These are phyloP conservation scores for Coemansia sp. DNA, from an alignment of 192 early-diverging fungal species.

Conservation along the genomic window DNA sequence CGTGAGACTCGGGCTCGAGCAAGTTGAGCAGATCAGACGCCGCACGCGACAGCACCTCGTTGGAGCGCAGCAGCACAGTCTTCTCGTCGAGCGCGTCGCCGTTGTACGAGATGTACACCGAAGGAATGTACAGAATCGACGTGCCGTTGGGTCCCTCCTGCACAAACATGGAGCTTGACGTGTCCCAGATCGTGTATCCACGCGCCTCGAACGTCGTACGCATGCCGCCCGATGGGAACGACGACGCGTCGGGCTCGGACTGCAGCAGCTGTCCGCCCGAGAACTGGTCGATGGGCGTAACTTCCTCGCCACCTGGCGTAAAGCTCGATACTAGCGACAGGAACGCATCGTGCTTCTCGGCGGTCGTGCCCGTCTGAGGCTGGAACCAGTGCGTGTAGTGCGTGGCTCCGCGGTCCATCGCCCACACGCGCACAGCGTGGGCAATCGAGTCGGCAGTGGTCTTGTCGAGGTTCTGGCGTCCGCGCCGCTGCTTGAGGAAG, in stretches of 20 bases:
- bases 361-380: conserved; percentile 97
- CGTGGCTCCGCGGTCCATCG: conserved; percentile 94
- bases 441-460: conserved; percentile 97
- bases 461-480: conserved; percentile 85
- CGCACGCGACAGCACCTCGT: conserved; percentile 81
- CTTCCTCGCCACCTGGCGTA: conserved; percentile 82
- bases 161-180: conserved; percentile 92
- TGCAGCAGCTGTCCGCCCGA: conserved; percentile 97
- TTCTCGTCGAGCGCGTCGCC: conserved; percentile 99
- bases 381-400: conserved; percentile 99
- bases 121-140: conserved; percentile 93
- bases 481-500: conserved; percentile 92
- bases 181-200: conserved; percentile 99
- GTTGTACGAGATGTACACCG: conserved; percentile 99
- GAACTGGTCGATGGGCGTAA: conserved; percentile 88
- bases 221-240: conserved; percentile 99
- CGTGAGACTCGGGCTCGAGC: conserved; percentile 65
- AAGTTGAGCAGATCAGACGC: conserved; percentile 78
- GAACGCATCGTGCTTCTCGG: conserved; percentile 99
- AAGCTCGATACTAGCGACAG: conserved; percentile 84
- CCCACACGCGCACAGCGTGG: conserved; percentile 98
- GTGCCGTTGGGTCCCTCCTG: conserved; percentile 91
- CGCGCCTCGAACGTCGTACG: conserved; percentile 98
- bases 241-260: conserved; percentile 99
- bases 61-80: conserved; percentile 93